phyloP scores from a whole-genome alignment of 257 asterid genomes.

The Jaltomata sinuosa region DNA sequence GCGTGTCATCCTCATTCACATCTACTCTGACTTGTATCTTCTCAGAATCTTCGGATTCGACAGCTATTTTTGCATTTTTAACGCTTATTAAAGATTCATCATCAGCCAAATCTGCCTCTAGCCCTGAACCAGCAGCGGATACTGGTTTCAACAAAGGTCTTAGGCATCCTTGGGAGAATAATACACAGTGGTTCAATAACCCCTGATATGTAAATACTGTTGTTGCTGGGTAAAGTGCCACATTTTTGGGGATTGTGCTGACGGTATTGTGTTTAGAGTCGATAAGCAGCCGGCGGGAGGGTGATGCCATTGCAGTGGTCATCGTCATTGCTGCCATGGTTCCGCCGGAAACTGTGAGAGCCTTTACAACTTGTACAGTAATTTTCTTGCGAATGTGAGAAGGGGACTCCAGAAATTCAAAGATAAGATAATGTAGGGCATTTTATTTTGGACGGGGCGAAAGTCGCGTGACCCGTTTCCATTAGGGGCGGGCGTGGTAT shows the following conservation, averaged over 20 bases:
- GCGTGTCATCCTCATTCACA: slow-evolving; percentile 59
- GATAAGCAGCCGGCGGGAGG: neutral
- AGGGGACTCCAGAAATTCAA: neutral
- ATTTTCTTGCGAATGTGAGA: neutral
- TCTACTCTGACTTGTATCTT: slow-evolving; percentile 78
- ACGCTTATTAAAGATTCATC: slow-evolving; percentile 20
- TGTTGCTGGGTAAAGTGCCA: neutral
- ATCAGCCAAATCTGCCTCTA: slow-evolving; percentile 44
- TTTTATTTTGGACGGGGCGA: too few species aligned
- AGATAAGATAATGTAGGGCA: neutral
- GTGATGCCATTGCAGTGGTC: neutral
- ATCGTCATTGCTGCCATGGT: neutral
- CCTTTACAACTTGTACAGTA: neutral
- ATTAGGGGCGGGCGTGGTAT: too few species aligned
- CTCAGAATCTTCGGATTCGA: slow-evolving; percentile 49
- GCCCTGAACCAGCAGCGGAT: slow-evolving; percentile 3
- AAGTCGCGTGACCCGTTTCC: too few species aligned
- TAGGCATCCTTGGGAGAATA: neutral
- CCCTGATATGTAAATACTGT: neutral
- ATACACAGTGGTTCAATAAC: neutral
- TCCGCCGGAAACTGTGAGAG: neutral
- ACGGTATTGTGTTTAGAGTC: neutral
- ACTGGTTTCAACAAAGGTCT: neutral
- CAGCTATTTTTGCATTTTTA: slow-evolving; percentile 36
- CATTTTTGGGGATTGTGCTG: neutral